phyloP scores from a whole-genome alignment of 768 basidiomycete genomes.

The Exidia glandulosa region DNA sequence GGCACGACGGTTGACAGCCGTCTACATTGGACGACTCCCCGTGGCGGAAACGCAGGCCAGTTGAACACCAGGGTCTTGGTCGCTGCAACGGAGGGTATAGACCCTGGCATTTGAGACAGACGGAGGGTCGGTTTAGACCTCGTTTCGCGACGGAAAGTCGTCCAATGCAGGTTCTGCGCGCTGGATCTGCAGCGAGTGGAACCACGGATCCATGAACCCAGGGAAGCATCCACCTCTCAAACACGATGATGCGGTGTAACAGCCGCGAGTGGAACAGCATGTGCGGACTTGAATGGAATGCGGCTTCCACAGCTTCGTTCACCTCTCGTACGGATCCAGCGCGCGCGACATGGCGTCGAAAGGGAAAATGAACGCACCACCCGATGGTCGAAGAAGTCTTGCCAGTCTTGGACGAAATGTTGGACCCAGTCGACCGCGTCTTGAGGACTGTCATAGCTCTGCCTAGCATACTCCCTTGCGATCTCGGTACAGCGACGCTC shows the following conservation, averaged over 20 bases:
- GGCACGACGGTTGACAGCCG: conserved; percentile 81
- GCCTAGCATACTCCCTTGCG: conserved; percentile 25
- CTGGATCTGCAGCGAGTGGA: too few species aligned
- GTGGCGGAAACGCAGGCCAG: background rate
- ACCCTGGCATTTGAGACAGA: conserved; percentile 2
- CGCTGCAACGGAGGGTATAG: background rate
- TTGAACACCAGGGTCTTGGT: too few species aligned
- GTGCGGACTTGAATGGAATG: too few species aligned
- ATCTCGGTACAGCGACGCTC: conserved; percentile 40
- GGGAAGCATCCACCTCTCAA: conserved; percentile 1
- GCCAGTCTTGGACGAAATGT: conserved; percentile 41
- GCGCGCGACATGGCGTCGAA: background rate
- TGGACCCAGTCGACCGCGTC: conserved; percentile 42
- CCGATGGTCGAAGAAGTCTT: conserved; percentile 49
- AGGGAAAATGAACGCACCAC: conserved; percentile 35
- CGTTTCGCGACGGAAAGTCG: too few species aligned
- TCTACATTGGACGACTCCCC: conserved; percentile 41
- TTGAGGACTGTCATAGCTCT: background rate
- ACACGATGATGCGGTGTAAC: background rate
- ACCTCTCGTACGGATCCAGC: too few species aligned
- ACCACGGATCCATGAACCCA: conserved; percentile 9
- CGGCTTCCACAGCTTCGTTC: too few species aligned
- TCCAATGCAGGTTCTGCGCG: too few species aligned
- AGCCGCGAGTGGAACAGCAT: too few species aligned
- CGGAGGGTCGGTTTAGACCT: too few species aligned